These are phyloP conservation scores for Cochlearia excelsa DNA, from an alignment of 345 rosid species.

Conservation along the genomic window DNA sequence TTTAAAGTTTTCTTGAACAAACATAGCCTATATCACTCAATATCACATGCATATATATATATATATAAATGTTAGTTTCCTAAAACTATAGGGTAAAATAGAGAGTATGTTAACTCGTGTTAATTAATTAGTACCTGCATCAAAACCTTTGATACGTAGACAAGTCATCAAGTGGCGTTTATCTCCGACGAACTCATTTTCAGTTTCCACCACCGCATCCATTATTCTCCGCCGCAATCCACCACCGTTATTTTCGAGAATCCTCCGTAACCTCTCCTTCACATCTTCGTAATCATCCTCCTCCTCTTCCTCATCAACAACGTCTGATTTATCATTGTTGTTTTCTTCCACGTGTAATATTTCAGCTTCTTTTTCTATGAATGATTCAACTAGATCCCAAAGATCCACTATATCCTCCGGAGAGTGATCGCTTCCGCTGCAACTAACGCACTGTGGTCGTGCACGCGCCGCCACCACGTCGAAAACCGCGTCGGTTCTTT, in stretches of 20 bases:
- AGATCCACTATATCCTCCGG: slow-evolving; percentile 49
- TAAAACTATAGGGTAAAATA: too few relatives aligned
- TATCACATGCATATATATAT: not conserved
- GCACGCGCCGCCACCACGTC: slow-evolving; percentile 39
- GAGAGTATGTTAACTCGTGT: too few relatives aligned
- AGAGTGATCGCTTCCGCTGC: slow-evolving; percentile 77
- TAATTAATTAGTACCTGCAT: slow-evolving; percentile 51
- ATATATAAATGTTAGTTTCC: too few relatives aligned
- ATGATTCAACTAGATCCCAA: slow-evolving; percentile 71
- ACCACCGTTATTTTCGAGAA: slow-evolving; percentile 22
- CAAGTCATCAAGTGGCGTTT: slow-evolving; percentile 53
- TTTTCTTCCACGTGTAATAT: slow-evolving; percentile 9
- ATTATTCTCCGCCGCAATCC: slow-evolving; percentile 38
- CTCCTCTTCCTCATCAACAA: slow-evolving; percentile 10
- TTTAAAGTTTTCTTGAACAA: too few relatives aligned
- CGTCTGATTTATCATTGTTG: slow-evolving; percentile 19
- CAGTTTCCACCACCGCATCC: slow-evolving; percentile 29
- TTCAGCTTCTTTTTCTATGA: slow-evolving; percentile 52
- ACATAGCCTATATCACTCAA: too few relatives aligned
- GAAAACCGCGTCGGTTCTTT: slow-evolving; percentile 44
- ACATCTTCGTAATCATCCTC: slow-evolving; percentile 43
- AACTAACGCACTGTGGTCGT: slow-evolving; percentile 50
- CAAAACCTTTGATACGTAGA: slow-evolving; percentile 58
- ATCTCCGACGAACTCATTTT: slow-evolving; percentile 28
- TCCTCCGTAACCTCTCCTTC: slow-evolving; percentile 36